These are phyloP conservation scores for Pyronema domesticum DNA, from an alignment of 495 filamentous ascomycete species.

Conservation along the genomic window DNA sequence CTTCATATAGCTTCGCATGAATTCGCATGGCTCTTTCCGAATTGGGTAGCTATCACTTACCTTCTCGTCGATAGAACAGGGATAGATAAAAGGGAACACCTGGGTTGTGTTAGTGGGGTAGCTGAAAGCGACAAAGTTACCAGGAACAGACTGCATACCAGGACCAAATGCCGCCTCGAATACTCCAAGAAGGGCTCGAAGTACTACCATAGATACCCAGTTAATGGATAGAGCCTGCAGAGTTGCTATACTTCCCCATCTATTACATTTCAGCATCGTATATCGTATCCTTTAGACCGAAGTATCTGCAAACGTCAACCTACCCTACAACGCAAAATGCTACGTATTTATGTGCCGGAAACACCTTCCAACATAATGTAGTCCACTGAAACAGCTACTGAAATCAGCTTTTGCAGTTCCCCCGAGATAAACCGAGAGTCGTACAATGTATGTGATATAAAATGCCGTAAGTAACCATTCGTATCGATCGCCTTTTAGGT, in stretches of 20 bases:
- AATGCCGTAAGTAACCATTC: conserved; percentile 67
- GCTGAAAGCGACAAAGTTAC: background rate
- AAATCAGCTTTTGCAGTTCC: conserved; percentile 1
- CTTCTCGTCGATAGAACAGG: conserved; percentile 64
- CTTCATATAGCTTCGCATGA: background rate
- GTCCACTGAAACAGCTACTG: conserved; percentile 47
- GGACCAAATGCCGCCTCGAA: conserved; percentile 55
- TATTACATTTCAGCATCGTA: background rate
- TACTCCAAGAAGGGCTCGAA: conserved; percentile 48
- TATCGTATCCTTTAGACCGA: background rate
- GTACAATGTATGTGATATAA: conserved; percentile 44
- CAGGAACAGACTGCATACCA: conserved; percentile 5
- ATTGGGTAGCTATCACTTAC: background rate
- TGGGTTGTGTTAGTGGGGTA: background rate
- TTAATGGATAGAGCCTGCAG: conserved; percentile 35
- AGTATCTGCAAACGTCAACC: background rate
- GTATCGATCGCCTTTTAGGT: conserved; percentile 35
- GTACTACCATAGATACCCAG: conserved; percentile 48
- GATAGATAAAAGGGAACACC: conserved; percentile 56
- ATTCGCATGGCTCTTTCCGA: background rate
- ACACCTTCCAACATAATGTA: conserved; percentile 53
- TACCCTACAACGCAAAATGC: conserved; percentile 24
- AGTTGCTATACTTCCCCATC: conserved; percentile 21
- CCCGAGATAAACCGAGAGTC: background rate
- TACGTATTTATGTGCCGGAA: conserved; percentile 33